phyloP scores from a whole-genome alignment of 305 asterid species.

The Fraxinus latifolia region DNA sequence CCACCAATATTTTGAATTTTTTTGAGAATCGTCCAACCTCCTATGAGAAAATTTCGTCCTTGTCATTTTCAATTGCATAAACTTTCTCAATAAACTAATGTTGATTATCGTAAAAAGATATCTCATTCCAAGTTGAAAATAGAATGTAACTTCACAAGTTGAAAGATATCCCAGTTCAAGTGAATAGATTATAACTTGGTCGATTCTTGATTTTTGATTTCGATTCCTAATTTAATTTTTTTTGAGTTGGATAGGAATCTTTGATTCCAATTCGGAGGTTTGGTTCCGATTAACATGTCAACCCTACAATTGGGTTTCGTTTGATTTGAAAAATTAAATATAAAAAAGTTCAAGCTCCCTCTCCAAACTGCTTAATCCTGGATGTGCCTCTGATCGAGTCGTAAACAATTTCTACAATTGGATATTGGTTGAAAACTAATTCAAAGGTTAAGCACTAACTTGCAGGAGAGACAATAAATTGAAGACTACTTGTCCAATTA shows the following conservation, averaged over 20 bases:
- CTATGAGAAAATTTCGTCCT: no score
- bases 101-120: no score
- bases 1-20: background rate
- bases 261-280: background rate
- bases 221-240: no score
- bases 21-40: background rate
- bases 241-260: no score
- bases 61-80: background rate
- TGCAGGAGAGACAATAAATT: background rate
- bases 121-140: background rate
- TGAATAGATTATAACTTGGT: no score
- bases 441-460: background rate
- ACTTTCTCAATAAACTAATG: background rate
- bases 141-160: background rate
- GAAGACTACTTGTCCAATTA: background rate
- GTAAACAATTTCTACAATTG: background rate
- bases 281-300: background rate
- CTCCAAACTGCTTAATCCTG: background rate
- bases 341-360: background rate
- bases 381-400: background rate
- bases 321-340: background rate
- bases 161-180: no score
- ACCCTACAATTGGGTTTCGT: background rate
- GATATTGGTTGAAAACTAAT: background rate
- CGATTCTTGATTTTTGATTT: no score